Evolutionary conservation across 257 asterid species (phyloP).

Genomic region (Lantana camara): DNA sequence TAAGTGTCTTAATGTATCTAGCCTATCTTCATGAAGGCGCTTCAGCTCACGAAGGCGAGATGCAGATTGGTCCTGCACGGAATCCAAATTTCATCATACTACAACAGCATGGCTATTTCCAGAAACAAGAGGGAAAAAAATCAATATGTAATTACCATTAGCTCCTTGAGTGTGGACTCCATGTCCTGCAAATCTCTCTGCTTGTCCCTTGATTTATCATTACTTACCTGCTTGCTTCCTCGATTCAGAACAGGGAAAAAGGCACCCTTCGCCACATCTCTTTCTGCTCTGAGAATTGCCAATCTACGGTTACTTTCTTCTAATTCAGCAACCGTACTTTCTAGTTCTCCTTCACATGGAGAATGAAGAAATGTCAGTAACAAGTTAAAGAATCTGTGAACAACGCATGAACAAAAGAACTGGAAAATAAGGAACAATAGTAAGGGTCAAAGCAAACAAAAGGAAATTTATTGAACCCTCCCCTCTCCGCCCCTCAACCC

Average conservation of each 20-base stretch:
- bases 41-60: constrained; percentile 71
- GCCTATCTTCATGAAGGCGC: constrained; percentile 81
- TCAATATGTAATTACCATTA: constrained; percentile 59
- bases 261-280: constrained; percentile 61
- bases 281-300: constrained; percentile 74
- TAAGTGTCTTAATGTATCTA: constrained; percentile 65
- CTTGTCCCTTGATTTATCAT: constrained; percentile 67
- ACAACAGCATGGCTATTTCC: constrained; percentile 9
- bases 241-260: constrained; percentile 50
- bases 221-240: constrained; percentile 52
- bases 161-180: constrained; percentile 76
- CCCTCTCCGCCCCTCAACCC: too few relatives aligned
- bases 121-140: constrained; percentile 26
- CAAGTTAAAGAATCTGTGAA: too few relatives aligned
- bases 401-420: neutral
- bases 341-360: constrained; percentile 72
- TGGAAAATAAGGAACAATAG: too few relatives aligned
- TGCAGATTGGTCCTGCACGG: constrained; percentile 66
- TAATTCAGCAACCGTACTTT: constrained; percentile 60
- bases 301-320: constrained; percentile 76
- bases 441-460: too few relatives aligned
- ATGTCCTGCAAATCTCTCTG: constrained; percentile 76
- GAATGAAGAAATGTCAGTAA: constrained; percentile 25
- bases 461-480: too few relatives aligned
- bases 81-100: constrained; percentile 19